Percentiles rank a stretch among this genome's conserved stretches.
phyloP scores from a whole-genome alignment of 805 yeast species.

The Ogataea methylovora region DNA sequence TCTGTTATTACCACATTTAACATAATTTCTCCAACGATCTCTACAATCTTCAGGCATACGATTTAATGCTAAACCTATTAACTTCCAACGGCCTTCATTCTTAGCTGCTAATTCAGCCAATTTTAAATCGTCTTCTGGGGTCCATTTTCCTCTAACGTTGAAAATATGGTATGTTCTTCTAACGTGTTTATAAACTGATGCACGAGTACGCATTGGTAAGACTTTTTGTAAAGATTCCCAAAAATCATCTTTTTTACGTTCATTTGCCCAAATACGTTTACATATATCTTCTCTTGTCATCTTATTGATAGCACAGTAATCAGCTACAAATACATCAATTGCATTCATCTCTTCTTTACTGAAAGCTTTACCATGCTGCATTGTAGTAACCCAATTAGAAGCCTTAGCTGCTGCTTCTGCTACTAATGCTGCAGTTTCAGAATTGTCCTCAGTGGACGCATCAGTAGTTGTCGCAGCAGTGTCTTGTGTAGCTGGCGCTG shows the following conservation, averaged over 20 bases:
- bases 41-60: slow-evolving; percentile 98
- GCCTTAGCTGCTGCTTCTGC: slow-evolving; percentile 39
- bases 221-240: slow-evolving; percentile 82
- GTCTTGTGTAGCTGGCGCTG: slow-evolving; percentile 6
- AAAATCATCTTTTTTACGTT: slow-evolving; percentile 77
- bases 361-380: slow-evolving; percentile 31
- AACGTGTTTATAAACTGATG: slow-evolving; percentile 88
- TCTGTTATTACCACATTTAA: slow-evolving; percentile 80
- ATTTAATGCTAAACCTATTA: slow-evolving; percentile 69
- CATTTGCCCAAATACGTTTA: slow-evolving; percentile 81
- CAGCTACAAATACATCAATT: slow-evolving; percentile 63
- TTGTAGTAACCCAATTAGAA: slow-evolving; percentile 19
- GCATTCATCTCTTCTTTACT: slow-evolving; percentile 60
- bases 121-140: slow-evolving; percentile 66
- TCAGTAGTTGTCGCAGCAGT: no score
- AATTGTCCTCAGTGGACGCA: no score
- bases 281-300: slow-evolving; percentile 65
- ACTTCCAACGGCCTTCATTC: slow-evolving; percentile 82
- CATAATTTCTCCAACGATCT: slow-evolving; percentile 93
- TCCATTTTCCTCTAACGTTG: slow-evolving; percentile 87
- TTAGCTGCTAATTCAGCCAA: slow-evolving; percentile 56
- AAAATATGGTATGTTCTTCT: slow-evolving; percentile 85
- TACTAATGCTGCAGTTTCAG: slow-evolving; percentile 32
- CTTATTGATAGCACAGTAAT: slow-evolving; percentile 57
- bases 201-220: slow-evolving; percentile 78